Evolutionary conservation across 805 yeast species (phyloP).

Genomic region (Trichomonascus vanleenenianus): DNA sequence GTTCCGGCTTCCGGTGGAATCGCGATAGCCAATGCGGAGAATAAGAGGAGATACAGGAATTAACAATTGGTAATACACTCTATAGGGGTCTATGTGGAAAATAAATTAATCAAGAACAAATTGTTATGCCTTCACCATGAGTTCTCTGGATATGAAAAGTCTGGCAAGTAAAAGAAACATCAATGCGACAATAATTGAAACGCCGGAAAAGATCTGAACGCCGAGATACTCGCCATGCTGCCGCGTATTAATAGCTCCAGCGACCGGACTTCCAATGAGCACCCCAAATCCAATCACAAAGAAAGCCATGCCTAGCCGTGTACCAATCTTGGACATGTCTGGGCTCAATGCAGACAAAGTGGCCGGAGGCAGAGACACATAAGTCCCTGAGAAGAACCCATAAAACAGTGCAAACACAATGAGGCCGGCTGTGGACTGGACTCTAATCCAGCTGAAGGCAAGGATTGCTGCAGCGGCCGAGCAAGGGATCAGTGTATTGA

Average conservation of each 20-base stretch:
- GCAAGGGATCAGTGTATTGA: constrained; percentile 31
- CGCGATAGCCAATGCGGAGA: too few relatives aligned
- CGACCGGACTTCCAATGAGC: constrained; percentile 26
- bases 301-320: constrained; percentile 55
- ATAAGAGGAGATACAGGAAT: too few relatives aligned
- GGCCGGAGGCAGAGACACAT: constrained; percentile 27
- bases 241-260: constrained; percentile 21
- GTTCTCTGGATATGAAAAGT: not conserved
- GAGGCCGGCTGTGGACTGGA: constrained; percentile 20
- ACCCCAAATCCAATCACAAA: constrained; percentile 46
- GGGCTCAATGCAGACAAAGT: constrained; percentile 23
- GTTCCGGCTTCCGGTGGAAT: too few relatives aligned
- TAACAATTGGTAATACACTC: too few relatives aligned
- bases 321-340: constrained; percentile 37
- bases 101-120: too few relatives aligned
- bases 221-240: constrained; percentile 14
- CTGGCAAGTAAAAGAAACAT: not conserved
- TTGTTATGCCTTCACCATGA: not conserved
- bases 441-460: constrained; percentile 17
- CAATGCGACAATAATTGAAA: not conserved
- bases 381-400: constrained; percentile 28
- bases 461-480: constrained; percentile 8
- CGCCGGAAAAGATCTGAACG: constrained; percentile 13
- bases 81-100: too few relatives aligned
- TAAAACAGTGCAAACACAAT: constrained; percentile 25